Conservation (phyloP, 805 yeast genomes). For the Candida arabinofermentans region DNA sequence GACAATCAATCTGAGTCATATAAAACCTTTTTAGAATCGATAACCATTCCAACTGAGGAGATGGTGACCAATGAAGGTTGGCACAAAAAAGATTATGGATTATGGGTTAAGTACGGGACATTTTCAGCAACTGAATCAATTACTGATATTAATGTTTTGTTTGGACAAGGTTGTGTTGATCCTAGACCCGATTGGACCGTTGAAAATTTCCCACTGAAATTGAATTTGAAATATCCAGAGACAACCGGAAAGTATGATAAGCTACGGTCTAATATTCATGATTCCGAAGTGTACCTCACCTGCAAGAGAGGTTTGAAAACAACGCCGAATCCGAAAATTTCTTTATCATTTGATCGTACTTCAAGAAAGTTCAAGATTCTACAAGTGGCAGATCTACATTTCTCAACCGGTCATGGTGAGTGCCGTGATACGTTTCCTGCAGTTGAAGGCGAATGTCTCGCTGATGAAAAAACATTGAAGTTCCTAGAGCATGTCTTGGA, state of each 20-base stretch:
- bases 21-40: neutral
- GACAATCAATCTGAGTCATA: neutral
- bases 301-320: conserved; percentile 25
- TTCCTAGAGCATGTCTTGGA: conserved; percentile 66
- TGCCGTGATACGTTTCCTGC: conserved; percentile 72
- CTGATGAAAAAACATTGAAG: conserved; percentile 66
- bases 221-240: conserved; percentile 11
- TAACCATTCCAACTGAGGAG: conserved; percentile 5
- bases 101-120: conserved; percentile 58
- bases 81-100: conserved; percentile 42
- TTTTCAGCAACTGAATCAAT: conserved; percentile 34
- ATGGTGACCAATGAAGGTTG: conserved; percentile 42
- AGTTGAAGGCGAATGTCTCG: conserved; percentile 52
- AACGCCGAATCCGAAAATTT: conserved; percentile 4
- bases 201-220: conserved; percentile 8
- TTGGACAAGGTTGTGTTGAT: conserved; percentile 69
- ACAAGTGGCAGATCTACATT: conserved; percentile 90
- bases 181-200: conserved; percentile 72
- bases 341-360: conserved; percentile 7
- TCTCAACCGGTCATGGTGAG: conserved; percentile 75
- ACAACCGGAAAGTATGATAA: conserved; percentile 4
- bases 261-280: conserved; percentile 4
- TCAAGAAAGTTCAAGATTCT: conserved; percentile 66
- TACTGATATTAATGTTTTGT: conserved; percentile 63
- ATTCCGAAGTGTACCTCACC: conserved; percentile 30